phyloP scores from a whole-genome alignment of 106 monocot species.

The Dioscorea alata region DNA sequence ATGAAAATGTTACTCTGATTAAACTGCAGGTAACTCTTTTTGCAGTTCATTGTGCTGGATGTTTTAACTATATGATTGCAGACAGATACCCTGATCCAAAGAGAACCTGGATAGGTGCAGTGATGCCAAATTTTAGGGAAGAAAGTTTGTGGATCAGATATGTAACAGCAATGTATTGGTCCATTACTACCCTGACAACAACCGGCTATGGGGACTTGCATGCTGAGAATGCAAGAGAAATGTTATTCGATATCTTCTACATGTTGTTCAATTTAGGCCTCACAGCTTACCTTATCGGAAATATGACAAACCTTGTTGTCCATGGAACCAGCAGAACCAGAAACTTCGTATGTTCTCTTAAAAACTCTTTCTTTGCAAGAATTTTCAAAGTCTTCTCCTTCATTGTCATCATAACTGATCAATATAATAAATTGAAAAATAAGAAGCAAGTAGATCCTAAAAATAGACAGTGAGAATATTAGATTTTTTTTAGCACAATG shows the following conservation, averaged over 20 bases:
- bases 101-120: constrained; percentile 66
- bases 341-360: constrained; percentile 53
- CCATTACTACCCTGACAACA: constrained; percentile 73
- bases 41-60: constrained; percentile 67
- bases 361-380: not conserved
- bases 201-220: constrained; percentile 78
- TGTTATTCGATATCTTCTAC: constrained; percentile 65
- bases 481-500: no score
- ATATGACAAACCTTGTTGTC: constrained; percentile 84
- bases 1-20: not conserved
- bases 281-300: constrained; percentile 73
- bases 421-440: no score
- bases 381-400: no score
- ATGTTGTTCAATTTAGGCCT: constrained; percentile 76
- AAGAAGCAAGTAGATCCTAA: no score
- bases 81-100: constrained; percentile 55
- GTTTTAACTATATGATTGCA: constrained; percentile 72
- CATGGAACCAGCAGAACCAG: constrained; percentile 70
- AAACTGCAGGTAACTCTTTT: constrained; percentile 62
- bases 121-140: constrained; percentile 44
- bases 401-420: no score
- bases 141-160: constrained; percentile 62
- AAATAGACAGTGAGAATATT: no score
- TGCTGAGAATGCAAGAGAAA: constrained; percentile 67
- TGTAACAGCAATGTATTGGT: constrained; percentile 70